Conservation (phyloP, 2,329 filamentous ascomycete genomes). For the Emericellopsis atlantica region DNA sequence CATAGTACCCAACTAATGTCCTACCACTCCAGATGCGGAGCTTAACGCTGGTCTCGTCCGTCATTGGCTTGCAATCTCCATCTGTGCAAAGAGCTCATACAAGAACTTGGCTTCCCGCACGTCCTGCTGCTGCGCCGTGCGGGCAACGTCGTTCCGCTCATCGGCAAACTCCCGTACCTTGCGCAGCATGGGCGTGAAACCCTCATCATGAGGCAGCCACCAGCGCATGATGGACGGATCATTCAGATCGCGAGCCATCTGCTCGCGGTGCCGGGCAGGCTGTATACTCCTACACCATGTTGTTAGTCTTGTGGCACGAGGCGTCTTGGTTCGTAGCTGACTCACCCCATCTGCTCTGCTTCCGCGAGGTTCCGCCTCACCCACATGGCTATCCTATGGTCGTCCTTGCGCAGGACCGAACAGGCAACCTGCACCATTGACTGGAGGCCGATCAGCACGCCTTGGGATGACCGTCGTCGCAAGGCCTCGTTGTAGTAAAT, state of each 20-base stretch:
- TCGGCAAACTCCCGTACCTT: constrained; percentile 72
- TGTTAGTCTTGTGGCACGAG: too few species aligned
- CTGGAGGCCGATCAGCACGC: constrained; percentile 61
- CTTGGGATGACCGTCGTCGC: constrained; percentile 56
- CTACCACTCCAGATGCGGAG: too few species aligned
- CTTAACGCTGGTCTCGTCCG: too few species aligned
- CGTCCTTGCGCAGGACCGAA: constrained; percentile 68
- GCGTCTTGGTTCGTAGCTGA: neutral
- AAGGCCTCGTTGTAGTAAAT: constrained; percentile 74
- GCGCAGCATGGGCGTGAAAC: constrained; percentile 59
- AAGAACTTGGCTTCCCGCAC: constrained; percentile 64
- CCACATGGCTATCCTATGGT: constrained; percentile 42
- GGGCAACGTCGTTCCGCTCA: constrained; percentile 53
- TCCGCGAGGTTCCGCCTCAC: constrained; percentile 64
- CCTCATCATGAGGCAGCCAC: constrained; percentile 83
- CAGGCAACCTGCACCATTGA: constrained; percentile 63
- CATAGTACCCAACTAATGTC: too few species aligned
- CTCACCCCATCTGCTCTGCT: constrained; percentile 70
- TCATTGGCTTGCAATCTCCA: constrained; percentile 1
- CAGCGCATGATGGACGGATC: constrained; percentile 61
- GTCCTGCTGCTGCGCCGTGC: constrained; percentile 48
- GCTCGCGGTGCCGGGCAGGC: constrained; percentile 57
- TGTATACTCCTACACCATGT: constrained; percentile 60
- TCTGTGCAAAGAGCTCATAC: constrained; percentile 44
- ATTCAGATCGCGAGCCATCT: constrained; percentile 65